Evolutionary conservation across 2,329 filamentous ascomycete genomes (phyloP), one percentile per base, ranked within the genome.

Genomic region (Hymenoscyphus scutula): DNA sequence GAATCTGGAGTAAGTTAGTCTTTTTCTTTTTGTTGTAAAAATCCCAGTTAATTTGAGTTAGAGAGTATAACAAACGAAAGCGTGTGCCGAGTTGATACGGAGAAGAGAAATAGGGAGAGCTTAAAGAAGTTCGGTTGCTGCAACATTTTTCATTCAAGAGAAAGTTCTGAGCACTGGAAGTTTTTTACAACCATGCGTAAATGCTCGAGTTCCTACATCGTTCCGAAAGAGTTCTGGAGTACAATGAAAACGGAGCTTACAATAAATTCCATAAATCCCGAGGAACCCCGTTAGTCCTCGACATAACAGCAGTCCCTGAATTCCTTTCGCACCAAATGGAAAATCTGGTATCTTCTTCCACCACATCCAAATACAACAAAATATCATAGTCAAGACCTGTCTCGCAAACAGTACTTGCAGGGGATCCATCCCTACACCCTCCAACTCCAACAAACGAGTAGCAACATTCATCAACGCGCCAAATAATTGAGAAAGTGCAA

Each of bases 381-480:
- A 81, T 2, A 89, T 23, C 1, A 85, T 80, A 0, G 93, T 96
- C 63, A 95, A 83, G 61, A 80, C 79, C 86, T 96, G 93, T 61
- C 93, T 85, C 6, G 85, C 84, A 70, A 96, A 92, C 3, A 97
- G 82, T 64, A 97, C 88, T 77, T 95, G 90, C 67, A 96, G 88
- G 0, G 92, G 91, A 78, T 95, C 86, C 80, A 96, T 88, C 1
- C 85, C 85, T 55, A 87, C 81, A 60, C 85, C 88, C 67, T 89
- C 80, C 19, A 89, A 80, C 73, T 96, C 91, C 45, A 97, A 79
- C 11, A 94, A 75, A 23, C 92, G 82, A 0, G 91, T 90, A 48
- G 87, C 86, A 10, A 96, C 84, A 74, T 95, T 96, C 93, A 97
- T 97, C 59, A 90, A 76, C 0, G 89, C 87, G 1, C 89, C 91